Percentiles rank a stretch among this genome's conserved stretches.
Conservation (phyloP, 2,329 filamentous ascomycete genomes). For the Cadophora malorum region DNA sequence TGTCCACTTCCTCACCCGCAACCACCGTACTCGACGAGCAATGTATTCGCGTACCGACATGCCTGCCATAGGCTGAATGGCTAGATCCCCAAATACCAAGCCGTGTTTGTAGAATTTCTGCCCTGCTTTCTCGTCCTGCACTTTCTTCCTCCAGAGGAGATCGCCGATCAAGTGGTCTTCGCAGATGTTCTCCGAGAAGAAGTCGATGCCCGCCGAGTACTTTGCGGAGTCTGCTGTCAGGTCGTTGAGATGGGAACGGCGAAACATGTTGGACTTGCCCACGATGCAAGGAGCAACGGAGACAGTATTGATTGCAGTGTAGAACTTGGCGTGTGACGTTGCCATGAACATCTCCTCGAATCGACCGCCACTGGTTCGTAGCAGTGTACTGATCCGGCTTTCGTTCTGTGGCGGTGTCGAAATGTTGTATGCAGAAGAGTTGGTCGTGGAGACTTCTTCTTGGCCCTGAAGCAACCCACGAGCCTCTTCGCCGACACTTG, state of each 20-base stretch:
- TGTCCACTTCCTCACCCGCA: slow-evolving; percentile 93
- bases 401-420: slow-evolving; percentile 36
- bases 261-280: slow-evolving; percentile 99
- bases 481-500: slow-evolving; percentile 38
- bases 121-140: slow-evolving; percentile 55
- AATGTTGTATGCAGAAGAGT: slow-evolving; percentile 45
- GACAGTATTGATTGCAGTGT: slow-evolving; percentile 94
- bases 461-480: slow-evolving; percentile 36
- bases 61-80: slow-evolving; percentile 84
- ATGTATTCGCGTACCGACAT: slow-evolving; percentile 82
- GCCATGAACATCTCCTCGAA: slow-evolving; percentile 96
- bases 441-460: slow-evolving; percentile 40
- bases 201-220: slow-evolving; percentile 76
- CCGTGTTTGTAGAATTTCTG: slow-evolving; percentile 75
- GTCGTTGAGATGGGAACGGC: slow-evolving; percentile 84
- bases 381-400: slow-evolving; percentile 36
- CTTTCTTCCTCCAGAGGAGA: slow-evolving; percentile 77
- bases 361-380: slow-evolving; percentile 71
- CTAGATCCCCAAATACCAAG: slow-evolving; percentile 83
- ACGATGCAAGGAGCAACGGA: slow-evolving; percentile 90
- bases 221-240: slow-evolving; percentile 58
- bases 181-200: slow-evolving; percentile 95
- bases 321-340: slow-evolving; percentile 95
- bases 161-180: slow-evolving; percentile 97
- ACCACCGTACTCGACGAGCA: slow-evolving; percentile 84